These are phyloP conservation scores for Fraxinus albicans DNA, from an alignment of 305 asterid species.

Conservation along the genomic window DNA sequence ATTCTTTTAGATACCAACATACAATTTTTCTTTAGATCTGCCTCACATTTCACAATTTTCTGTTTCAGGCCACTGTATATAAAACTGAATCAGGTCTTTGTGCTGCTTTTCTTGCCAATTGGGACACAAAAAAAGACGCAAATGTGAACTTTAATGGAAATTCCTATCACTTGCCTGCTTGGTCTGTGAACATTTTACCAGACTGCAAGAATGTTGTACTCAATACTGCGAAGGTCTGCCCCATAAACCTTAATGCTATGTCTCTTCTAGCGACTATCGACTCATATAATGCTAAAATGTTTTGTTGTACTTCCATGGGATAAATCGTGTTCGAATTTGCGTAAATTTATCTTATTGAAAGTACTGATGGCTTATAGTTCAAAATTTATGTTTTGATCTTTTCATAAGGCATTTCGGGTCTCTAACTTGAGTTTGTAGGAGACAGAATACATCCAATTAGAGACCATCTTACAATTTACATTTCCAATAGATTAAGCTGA, in stretches of 20 bases:
- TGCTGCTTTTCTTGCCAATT: conserved; percentile 88
- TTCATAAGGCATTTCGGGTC: not conserved
- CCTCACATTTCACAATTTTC: not conserved
- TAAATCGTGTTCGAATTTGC: not conserved
- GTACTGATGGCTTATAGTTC: not conserved
- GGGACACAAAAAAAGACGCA: conserved; percentile 58
- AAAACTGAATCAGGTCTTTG: conserved; percentile 71
- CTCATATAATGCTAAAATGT: not conserved
- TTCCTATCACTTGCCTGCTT: conserved; percentile 79
- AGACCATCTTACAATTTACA: not conserved
- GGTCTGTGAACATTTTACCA: conserved; percentile 98
- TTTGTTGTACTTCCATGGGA: not conserved
- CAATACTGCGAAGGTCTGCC: conserved; percentile 82
- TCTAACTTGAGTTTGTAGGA: not conserved
- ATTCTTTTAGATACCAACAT: not conserved
- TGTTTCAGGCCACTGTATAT: conserved; percentile 73
- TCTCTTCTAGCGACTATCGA: not conserved
- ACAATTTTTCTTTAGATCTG: not conserved
- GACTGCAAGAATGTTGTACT: conserved; percentile 86
- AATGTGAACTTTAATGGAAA: conserved; percentile 71
- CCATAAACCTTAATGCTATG: conserved; percentile 12
- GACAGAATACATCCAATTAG: not conserved
- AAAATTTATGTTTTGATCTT: not conserved
- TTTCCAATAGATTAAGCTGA: not conserved
- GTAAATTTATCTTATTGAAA: not conserved